These are phyloP conservation scores for Lolium perenne DNA, from an alignment of 176 grass and related monocot species.

Conservation along the genomic window DNA sequence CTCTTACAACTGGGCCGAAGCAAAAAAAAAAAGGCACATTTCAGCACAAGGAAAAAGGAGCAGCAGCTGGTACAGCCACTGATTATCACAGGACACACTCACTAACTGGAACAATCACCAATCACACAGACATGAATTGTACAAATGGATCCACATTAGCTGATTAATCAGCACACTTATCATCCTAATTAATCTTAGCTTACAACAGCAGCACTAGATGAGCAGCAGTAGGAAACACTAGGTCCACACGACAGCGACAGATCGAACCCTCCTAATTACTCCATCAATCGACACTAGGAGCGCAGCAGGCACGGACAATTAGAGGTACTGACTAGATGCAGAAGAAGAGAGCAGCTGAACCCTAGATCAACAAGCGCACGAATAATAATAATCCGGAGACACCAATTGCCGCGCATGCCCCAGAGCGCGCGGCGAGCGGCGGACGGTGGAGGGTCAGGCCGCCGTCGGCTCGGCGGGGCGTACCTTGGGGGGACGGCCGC, in stretches of 20 bases:
- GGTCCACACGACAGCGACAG: not conserved
- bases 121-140: slow-evolving; percentile 35
- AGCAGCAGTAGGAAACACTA: not conserved
- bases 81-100: not conserved
- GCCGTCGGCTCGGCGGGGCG: slow-evolving; percentile 55
- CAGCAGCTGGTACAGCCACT: not conserved
- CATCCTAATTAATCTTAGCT: slow-evolving; percentile 25
- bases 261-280: slow-evolving; percentile 36
- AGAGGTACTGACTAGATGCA: slow-evolving; percentile 24
- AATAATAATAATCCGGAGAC: slow-evolving; percentile 2
- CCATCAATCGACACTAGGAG: slow-evolving; percentile 11
- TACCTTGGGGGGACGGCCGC: slow-evolving; percentile 83
- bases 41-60: no score
- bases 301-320: not conserved
- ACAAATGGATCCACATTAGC: slow-evolving; percentile 40
- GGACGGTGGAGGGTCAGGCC: not conserved
- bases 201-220: not conserved
- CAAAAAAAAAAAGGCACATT: no score
- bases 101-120: not conserved
- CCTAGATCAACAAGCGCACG: slow-evolving; percentile 30
- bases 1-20: no score
- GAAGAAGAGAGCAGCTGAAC: slow-evolving; percentile 11
- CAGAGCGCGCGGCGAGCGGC: no score
- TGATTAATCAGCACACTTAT: not conserved
- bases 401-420: not conserved